Conservation (phyloP, 78 protist species). For the Isochrysis galbana region DNA sequence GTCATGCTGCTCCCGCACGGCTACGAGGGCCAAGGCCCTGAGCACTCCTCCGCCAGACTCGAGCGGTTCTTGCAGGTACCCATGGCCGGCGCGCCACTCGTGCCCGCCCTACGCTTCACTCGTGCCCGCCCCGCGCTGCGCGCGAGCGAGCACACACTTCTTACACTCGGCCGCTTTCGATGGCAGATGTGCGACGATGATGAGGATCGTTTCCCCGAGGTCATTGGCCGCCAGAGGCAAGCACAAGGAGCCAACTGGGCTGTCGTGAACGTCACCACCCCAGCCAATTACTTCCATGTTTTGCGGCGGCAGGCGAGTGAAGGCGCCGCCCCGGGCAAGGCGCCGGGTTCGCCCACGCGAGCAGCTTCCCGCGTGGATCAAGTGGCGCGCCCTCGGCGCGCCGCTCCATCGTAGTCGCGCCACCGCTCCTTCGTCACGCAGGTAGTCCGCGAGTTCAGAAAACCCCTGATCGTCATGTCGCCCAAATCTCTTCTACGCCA, state of each 20-base stretch:
- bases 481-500: constrained; percentile 83
- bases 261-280: constrained; percentile 81
- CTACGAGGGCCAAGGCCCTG: constrained; percentile 96
- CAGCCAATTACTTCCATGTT: constrained; percentile 96
- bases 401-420: too few species aligned
- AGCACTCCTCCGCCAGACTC: constrained; percentile 90
- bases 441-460: constrained; percentile 88
- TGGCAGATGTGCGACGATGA: constrained; percentile 53
- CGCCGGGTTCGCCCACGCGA: too few species aligned
- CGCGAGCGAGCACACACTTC: too few species aligned
- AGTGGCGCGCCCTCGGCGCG: too few species aligned
- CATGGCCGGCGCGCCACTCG: too few species aligned
- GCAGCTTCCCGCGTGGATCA: too few species aligned
- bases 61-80: constrained; percentile 90
- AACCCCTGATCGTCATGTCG: constrained; percentile 88
- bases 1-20: constrained; percentile 94
- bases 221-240: background rate
- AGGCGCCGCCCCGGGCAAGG: too few species aligned
- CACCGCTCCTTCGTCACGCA: too few species aligned
- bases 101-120: constrained; percentile 19
- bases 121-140: too few species aligned
- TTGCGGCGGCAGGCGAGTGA: constrained; percentile 70
- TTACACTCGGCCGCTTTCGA: too few species aligned
- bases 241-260: constrained; percentile 32
- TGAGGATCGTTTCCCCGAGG: background rate